Base-by-base conservation (phyloP, 306 rosid species). In the Quillaja saponaria region DNA sequence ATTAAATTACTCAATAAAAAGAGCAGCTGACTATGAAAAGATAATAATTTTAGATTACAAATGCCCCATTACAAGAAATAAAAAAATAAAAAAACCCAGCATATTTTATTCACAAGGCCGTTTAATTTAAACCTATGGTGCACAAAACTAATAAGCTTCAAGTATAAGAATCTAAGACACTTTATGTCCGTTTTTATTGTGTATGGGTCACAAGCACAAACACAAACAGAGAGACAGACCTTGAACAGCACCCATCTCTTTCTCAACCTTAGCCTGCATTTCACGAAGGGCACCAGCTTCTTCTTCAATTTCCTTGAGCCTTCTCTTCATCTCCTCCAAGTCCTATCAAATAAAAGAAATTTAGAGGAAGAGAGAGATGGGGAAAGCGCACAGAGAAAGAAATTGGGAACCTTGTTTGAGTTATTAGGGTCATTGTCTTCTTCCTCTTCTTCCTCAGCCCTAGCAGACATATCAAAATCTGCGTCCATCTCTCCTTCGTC, bases 191-290 rank as follows among this genome's bases (percentile, higher is more conserved):
- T n/a, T n/a, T n/a, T n/a, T n/a, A n/a, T n/a, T n/a, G n/a, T 37
- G 40, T 6, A 10, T 37, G 40, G 6, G 10, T 5, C 10, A 37
- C 7, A 51, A 20, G n/a, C 3, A 13, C 0, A n/a, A 6, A 14
- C 10, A n/a, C 6, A 9, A 0, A 6, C 5, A 33, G 7, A 42
- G 6, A 31, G 40, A 31, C 16, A 72, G 18, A 85, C 94, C 94
- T 89, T 87, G 99, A 78, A 81, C 95, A 68, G 85, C 85, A 2
- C 99, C 97, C 99, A 94, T 94, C 82, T 94, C 99, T 78, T 94
- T 94, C 82, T 89, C 97, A 18, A 89, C 99, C 86, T 94, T 94
- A 34, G 99, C 95, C 84, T 94, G 99, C 95, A 94, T 87, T 59
- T 94, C 99, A 39, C 99, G 91, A 45, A 94, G 97, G 19, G 98